Evolutionary conservation across 108 stramenopile genomes (phyloP).

Genomic region (Cyclostephanos invisitatus): DNA sequence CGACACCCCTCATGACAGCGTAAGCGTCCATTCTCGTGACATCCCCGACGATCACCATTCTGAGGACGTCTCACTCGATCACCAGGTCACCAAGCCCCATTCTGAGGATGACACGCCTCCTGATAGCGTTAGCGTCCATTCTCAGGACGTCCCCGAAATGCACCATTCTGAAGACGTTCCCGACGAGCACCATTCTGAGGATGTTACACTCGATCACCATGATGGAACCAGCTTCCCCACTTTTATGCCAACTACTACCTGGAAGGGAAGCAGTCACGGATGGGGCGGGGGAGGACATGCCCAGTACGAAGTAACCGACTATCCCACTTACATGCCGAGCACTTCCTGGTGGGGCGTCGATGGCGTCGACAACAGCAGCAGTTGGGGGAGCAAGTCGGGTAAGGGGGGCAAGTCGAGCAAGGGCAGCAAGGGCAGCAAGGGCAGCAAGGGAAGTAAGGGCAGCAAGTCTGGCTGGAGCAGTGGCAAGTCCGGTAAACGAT

Average conservation of each 20-base stretch:
- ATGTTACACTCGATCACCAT: too few species aligned
- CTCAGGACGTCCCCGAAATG: too few species aligned
- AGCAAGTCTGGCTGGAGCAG: not conserved
- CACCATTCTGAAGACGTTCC: too few species aligned
- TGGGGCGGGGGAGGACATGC: not conserved
- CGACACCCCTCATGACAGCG: not conserved
- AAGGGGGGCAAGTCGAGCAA: slow-evolving; percentile 2
- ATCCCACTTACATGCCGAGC: too few species aligned
- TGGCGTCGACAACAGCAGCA: not conserved
- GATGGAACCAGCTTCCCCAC: not conserved
- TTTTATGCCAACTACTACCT: not conserved
- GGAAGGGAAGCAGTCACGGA: not conserved
- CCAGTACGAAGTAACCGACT: too few species aligned
- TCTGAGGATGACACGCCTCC: too few species aligned
- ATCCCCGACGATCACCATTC: not conserved
- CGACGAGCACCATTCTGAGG: too few species aligned
- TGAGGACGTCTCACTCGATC: too few species aligned
- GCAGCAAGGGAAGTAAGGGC: slow-evolving; percentile 1
- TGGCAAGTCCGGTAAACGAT: not conserved
- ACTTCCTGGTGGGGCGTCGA: not conserved
- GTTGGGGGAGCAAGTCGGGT: not conserved
- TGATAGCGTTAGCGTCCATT: too few species aligned
- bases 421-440: not conserved
- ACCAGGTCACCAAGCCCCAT: too few species aligned
- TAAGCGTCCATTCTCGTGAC: not conserved